These are phyloP conservation scores for Aspergillus pseudoviridinutans DNA, from an alignment of 2,329 filamentous ascomycete species.

Conservation along the genomic window DNA sequence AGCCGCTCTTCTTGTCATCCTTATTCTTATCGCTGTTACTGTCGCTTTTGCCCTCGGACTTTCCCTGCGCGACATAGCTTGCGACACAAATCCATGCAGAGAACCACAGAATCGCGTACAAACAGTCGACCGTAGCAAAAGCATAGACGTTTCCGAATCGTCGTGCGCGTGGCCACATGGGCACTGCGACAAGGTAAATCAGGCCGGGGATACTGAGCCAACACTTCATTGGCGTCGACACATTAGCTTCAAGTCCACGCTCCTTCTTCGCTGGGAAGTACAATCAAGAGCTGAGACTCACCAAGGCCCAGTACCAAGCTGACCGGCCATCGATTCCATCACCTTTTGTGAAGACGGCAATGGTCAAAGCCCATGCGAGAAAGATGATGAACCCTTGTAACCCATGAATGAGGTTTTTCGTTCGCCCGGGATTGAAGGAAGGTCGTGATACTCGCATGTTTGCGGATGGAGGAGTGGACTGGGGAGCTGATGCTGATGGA, in stretches of 20 bases:
- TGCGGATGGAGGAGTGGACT: conserved; percentile 9
- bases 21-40: conserved; percentile 29
- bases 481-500: conserved; percentile 18
- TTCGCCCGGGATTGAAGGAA: conserved; percentile 48
- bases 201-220: conserved; percentile 57
- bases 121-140: conserved; percentile 52
- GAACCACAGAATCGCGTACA: conserved; percentile 57
- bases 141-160: conserved; percentile 59
- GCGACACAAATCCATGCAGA: conserved; percentile 55
- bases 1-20: conserved; percentile 41
- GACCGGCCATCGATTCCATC: conserved; percentile 52
- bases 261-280: not conserved
- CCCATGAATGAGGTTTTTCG: conserved; percentile 54
- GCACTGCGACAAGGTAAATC: conserved; percentile 57
- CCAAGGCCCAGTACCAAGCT: conserved; percentile 56
- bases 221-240: conserved; percentile 42
- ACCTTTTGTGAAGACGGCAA: conserved; percentile 55
- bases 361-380: conserved; percentile 54
- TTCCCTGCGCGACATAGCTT: conserved; percentile 53
- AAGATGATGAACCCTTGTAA: conserved; percentile 55
- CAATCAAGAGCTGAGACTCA: conserved; percentile 30
- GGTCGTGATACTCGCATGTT: conserved; percentile 28
- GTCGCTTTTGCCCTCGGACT: conserved; percentile 43
- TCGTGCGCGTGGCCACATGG: conserved; percentile 57
- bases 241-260: not conserved